Base-by-base conservation (phyloP, 768 basidiomycete species). In the Leucocoprinus leucothites region DNA sequence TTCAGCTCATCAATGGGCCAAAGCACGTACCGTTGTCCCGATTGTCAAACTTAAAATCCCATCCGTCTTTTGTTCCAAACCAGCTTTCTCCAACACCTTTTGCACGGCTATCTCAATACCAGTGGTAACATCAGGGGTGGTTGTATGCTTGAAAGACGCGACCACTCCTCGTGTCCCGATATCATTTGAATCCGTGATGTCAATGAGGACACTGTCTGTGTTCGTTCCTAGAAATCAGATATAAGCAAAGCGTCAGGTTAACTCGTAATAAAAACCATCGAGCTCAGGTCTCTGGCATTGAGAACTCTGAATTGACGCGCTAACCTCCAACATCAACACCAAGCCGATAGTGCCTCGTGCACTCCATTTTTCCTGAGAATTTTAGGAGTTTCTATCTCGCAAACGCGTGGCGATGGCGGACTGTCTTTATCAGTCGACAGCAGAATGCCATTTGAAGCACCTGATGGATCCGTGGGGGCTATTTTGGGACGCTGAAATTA, bases 41-140 rank as follows among this genome's bases (percentile, higher is more conserved):
- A 87, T 81, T 31, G 80, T 75, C 57, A 86, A 63, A 5, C 79
- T 77, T 48, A 79, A 69, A 31, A 86, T 71, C 1, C 72, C 60
- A 1, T 68, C 57, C 3, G 70, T 66, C 6, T 48, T 60, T 16
- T 64, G 62, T 47, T 72, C 64, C 4, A 77, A 63, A 1, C 64
- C 62, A 19, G 69, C 73, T 7, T 70, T 63, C 36, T 70, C 58
- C 46, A 86, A 66, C 4, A 84, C 76, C 1, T 66, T 66, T 11
- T 69, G 67, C 18, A 86, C 71, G 0, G 81, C 83, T 2, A 61
- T 57, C 50, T 81, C 80, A 49, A 87, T 86, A 26, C 86, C 85
- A 13, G 68, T 69, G 0, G 84, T 83, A 49, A 85, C 78, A 52
- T 83, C 75, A 6, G 75, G 61, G 0, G 85, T 86, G 0, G 86